These are phyloP conservation scores for Chlamydomonas sp. DNA, from an alignment of 139 green algal species.

Conservation along the genomic window DNA sequence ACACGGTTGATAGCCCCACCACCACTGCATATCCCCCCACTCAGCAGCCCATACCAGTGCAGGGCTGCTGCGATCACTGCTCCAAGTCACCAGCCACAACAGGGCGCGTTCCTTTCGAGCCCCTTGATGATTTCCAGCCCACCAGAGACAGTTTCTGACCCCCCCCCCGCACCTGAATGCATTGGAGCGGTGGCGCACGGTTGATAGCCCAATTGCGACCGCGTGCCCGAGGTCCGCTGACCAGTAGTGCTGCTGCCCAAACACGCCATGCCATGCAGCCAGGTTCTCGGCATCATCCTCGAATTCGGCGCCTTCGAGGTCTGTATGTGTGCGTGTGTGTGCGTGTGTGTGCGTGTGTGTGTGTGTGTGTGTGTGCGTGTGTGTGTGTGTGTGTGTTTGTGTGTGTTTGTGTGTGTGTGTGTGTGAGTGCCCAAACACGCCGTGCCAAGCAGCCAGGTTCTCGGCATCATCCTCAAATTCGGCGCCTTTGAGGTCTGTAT, in stretches of 20 bases:
- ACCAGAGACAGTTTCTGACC: slow-evolving; percentile 6
- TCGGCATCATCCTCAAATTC: slow-evolving; percentile 71
- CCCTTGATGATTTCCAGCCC: too few species aligned
- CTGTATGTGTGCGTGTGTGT: too few species aligned
- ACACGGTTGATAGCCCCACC: slow-evolving; percentile 63
- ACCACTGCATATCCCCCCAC: slow-evolving; percentile 45
- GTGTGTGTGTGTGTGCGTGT: too few species aligned
- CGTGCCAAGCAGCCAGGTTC: slow-evolving; percentile 62
- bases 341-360: too few species aligned
- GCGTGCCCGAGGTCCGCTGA: slow-evolving; percentile 43
- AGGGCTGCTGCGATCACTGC: too few species aligned
- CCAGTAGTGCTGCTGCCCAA: slow-evolving; percentile 62
- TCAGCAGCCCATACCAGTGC: too few species aligned
- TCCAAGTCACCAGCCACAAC: too few species aligned
- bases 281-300: slow-evolving; percentile 69
- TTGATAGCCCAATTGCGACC: slow-evolving; percentile 64
- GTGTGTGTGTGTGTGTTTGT: too few species aligned
- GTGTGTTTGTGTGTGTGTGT: too few species aligned
- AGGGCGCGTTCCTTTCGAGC: too few species aligned
- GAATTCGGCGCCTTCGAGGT: slow-evolving; percentile 62
- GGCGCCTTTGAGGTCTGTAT: slow-evolving; percentile 45
- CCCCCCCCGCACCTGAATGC: slow-evolving; percentile 23
- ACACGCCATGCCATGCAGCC: slow-evolving; percentile 51
- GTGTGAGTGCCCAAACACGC: too few species aligned
- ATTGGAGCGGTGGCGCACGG: slow-evolving; percentile 56